Percentiles rank a stretch among this genome's conserved stretches.
phyloP scores from a whole-genome alignment of 306 rosid species.

The Begonia loranthoides region DNA sequence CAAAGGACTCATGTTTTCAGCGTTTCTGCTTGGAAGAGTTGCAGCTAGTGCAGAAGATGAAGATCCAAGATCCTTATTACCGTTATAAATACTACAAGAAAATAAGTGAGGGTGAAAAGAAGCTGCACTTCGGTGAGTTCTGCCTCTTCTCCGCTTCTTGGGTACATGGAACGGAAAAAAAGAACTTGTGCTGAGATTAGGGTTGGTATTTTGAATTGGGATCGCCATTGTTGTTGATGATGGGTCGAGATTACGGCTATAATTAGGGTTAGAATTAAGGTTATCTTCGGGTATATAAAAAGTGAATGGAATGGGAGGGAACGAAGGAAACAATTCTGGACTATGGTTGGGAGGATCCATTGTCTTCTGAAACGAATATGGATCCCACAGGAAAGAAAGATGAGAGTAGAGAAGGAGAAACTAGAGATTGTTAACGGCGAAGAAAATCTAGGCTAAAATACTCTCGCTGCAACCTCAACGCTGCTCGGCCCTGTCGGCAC shows the following conservation, averaged over 20 bases:
- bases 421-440: too few relatives aligned
- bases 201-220: slow-evolving; percentile 15
- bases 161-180: slow-evolving; percentile 62
- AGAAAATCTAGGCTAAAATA: too few relatives aligned
- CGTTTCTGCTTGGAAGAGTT: slow-evolving; percentile 14
- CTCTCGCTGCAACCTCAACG: too few relatives aligned
- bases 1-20: slow-evolving; percentile 18
- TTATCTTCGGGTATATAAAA: slow-evolving; percentile 25
- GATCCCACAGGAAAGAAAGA: too few relatives aligned
- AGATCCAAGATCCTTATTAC: slow-evolving; percentile 23
- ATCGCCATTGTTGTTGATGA: slow-evolving; percentile 5
- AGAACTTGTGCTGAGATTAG: slow-evolving; percentile 18
- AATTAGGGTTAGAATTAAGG: slow-evolving; percentile 25
- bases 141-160: slow-evolving; percentile 76
- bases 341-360: slow-evolving; percentile 29
- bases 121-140: slow-evolving; percentile 60
- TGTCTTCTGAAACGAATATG: too few relatives aligned
- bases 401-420: too few relatives aligned
- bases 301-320: slow-evolving; percentile 40
- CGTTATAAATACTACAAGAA: slow-evolving; percentile 18
- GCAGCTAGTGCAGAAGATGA: slow-evolving; percentile 14
- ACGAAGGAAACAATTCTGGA: slow-evolving; percentile 28
- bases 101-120: slow-evolving; percentile 35
- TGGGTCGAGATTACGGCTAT: slow-evolving; percentile 5
- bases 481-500: too few relatives aligned